Evolutionary conservation across 495 filamentous ascomycete genomes (phyloP).

Genomic region (Trichoderma virens): DNA sequence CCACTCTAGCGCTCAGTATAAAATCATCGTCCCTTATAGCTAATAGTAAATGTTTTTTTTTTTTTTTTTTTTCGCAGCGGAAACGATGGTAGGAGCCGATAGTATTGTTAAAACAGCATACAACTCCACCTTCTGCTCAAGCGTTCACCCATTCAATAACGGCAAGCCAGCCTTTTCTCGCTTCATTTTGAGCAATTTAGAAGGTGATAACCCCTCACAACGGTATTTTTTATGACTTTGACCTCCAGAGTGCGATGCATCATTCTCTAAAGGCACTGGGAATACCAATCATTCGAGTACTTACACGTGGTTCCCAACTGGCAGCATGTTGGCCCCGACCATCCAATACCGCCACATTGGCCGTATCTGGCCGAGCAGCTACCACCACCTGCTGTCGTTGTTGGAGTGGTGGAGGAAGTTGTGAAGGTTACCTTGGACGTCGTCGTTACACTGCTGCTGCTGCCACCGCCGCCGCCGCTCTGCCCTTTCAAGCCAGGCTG

Average conservation of each 20-base stretch:
- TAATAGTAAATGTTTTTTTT: too few relatives aligned
- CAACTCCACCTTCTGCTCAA: too few relatives aligned
- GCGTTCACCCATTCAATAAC: too few relatives aligned
- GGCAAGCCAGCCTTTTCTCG: too few relatives aligned
- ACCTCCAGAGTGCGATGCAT: background rate
- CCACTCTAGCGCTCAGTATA: too few relatives aligned
- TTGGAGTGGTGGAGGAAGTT: background rate
- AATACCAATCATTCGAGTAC: conserved; percentile 31
- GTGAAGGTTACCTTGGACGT: background rate
- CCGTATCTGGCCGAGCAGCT: background rate
- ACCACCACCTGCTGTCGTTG: background rate
- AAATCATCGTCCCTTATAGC: too few relatives aligned
- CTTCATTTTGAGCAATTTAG: too few relatives aligned
- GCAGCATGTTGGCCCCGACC: conserved; percentile 19
- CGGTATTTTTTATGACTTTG: conserved; percentile 2
- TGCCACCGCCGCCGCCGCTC: background rate
- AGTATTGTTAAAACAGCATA: too few relatives aligned
- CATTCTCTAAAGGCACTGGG: conserved; percentile 32
- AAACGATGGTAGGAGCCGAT: too few relatives aligned
- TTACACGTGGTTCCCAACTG: conserved; percentile 15
- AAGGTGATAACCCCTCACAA: too few relatives aligned
- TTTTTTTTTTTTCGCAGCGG: too few relatives aligned
- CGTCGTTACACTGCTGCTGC: background rate
- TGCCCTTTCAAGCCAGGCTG: conserved; percentile 5
- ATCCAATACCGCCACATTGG: conserved; percentile 10